Evolutionary conservation across 2,329 filamentous ascomycete species (phyloP).

Genomic region (Cytospora paraplurivora): DNA sequence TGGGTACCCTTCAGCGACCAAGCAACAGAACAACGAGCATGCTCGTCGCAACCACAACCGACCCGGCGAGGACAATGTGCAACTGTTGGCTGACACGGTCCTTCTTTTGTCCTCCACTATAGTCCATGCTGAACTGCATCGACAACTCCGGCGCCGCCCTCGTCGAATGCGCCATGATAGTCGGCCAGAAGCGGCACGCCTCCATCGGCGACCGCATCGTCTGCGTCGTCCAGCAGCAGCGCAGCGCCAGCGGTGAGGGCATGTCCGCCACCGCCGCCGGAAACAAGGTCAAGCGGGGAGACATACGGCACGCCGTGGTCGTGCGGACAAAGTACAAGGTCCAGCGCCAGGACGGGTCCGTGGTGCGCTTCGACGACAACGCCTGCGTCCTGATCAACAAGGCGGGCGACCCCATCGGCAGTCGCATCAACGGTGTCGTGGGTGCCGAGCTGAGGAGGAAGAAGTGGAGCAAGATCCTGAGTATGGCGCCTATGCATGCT

Average conservation of each 20-base stretch:
- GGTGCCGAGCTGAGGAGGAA: slow-evolving; percentile 85
- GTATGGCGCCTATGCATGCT: slow-evolving; percentile 76
- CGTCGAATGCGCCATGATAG: slow-evolving; percentile 92
- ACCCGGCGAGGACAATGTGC: not conserved
- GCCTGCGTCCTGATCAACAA: slow-evolving; percentile 98
- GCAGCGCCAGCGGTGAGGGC: slow-evolving; percentile 72
- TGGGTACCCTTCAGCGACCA: not conserved
- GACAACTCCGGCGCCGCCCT: slow-evolving; percentile 98
- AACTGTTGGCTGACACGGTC: not conserved
- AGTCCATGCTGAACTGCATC: slow-evolving; percentile 99
- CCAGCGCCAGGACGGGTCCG: slow-evolving; percentile 83
- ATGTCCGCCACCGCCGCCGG: slow-evolving; percentile 72
- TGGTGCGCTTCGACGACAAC: slow-evolving; percentile 95
- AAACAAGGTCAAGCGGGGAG: slow-evolving; percentile 94
- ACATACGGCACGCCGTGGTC: slow-evolving; percentile 94
- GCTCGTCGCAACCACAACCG: not conserved
- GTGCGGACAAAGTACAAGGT: slow-evolving; percentile 89
- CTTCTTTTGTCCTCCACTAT: not conserved
- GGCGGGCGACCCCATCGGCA: slow-evolving; percentile 91
- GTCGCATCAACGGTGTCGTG: slow-evolving; percentile 88
- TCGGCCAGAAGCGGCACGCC: slow-evolving; percentile 86
- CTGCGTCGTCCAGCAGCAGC: slow-evolving; percentile 95
- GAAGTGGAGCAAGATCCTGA: slow-evolving; percentile 98
- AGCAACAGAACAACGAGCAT: slow-evolving; percentile 24
- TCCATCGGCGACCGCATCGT: slow-evolving; percentile 96